Conservation (phyloP, 129 eudicot species). For the Tagetes patula region DNA sequence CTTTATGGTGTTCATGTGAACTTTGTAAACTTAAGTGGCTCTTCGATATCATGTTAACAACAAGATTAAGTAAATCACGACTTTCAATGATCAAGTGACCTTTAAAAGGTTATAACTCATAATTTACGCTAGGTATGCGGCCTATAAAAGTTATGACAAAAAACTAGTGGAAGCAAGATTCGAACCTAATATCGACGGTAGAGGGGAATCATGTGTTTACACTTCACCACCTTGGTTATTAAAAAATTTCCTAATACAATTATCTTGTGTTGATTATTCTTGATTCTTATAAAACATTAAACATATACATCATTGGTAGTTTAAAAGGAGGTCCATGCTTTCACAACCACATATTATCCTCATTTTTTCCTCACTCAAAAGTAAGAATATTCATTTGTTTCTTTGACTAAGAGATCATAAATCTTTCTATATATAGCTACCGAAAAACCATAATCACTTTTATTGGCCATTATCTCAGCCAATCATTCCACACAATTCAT, state of each 20-base stretch:
- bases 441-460: slow-evolving; percentile 18
- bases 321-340: not conserved
- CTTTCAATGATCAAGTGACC: too few relatives aligned
- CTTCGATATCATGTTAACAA: too few relatives aligned
- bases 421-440: slow-evolving; percentile 21
- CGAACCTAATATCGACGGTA: too few relatives aligned
- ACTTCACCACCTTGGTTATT: too few relatives aligned
- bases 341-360: slow-evolving; percentile 15
- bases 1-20: too few relatives aligned
- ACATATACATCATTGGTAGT: not conserved
- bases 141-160: too few relatives aligned
- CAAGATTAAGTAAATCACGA: too few relatives aligned
- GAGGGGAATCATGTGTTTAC: too few relatives aligned
- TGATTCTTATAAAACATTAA: not conserved
- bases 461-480: slow-evolving; percentile 32
- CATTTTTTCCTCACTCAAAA: not conserved
- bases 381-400: slow-evolving; percentile 3
- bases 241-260: not conserved
- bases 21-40: too few relatives aligned
- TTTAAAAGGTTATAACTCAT: too few relatives aligned
- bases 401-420: not conserved
- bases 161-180: too few relatives aligned
- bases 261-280: not conserved
- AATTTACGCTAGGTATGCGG: too few relatives aligned
- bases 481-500: slow-evolving; percentile 15